These are phyloP conservation scores for Euphorbia lathyris DNA, from an alignment of 345 rosid species.

Conservation along the genomic window DNA sequence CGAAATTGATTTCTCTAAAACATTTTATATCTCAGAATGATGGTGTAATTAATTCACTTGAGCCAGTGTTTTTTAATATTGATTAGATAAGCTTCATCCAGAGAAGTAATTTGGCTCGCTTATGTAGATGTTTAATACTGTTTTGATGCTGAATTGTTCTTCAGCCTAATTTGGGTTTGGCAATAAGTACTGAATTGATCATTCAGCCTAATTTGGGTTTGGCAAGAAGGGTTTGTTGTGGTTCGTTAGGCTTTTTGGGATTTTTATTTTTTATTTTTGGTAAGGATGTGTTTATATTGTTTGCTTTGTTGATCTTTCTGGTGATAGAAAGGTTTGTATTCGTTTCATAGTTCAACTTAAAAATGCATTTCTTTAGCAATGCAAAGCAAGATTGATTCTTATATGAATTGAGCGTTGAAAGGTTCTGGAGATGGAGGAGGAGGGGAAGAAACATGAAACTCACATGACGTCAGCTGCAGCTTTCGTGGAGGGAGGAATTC, in stretches of 20 bases:
- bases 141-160: slow-evolving; percentile 3
- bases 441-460: slow-evolving; percentile 18
- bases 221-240: background rate
- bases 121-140: background rate
- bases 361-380: slow-evolving; percentile 4
- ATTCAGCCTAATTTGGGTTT: background rate
- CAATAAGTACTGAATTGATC: background rate
- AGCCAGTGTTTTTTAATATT: background rate
- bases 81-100: too few species aligned
- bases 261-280: background rate
- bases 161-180: background rate
- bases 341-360: background rate
- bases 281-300: background rate
- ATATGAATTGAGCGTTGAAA: slow-evolving; percentile 2
- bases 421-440: slow-evolving; percentile 38
- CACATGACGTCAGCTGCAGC: slow-evolving; percentile 36
- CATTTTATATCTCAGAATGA: background rate
- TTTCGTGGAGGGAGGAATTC: slow-evolving; percentile 37
- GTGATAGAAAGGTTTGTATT: background rate
- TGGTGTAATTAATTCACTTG: background rate
- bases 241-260: background rate
- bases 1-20: background rate
- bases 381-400: background rate
- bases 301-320: background rate
- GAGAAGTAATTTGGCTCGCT: background rate